Conservation (phyloP, 805 yeast species). For the Candida taoyuanica region DNA sequence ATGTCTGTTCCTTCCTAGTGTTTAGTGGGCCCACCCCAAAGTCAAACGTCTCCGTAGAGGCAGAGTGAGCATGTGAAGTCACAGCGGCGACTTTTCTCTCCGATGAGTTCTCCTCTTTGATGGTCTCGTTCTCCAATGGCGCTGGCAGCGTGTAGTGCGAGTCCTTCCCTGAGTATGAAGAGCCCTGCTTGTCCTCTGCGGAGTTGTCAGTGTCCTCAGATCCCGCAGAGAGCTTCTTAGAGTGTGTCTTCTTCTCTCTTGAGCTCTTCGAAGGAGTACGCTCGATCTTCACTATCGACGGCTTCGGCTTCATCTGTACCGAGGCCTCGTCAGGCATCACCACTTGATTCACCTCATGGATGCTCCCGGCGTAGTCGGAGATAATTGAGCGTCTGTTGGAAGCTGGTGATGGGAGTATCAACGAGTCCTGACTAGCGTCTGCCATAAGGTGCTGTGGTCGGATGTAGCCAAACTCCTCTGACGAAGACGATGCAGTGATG, state of each 20-base stretch:
- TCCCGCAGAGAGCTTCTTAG: slow-evolving; percentile 3
- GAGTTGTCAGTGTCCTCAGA: too few relatives aligned
- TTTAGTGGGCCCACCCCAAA: slow-evolving; percentile 21
- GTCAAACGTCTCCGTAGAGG: slow-evolving; percentile 21
- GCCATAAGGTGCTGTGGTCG: background rate
- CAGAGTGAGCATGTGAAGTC: slow-evolving; percentile 1
- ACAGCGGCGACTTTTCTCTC: slow-evolving; percentile 1
- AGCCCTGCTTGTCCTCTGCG: too few relatives aligned
- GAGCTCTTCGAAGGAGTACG: slow-evolving; percentile 11
- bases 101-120: background rate
- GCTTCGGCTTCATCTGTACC: slow-evolving; percentile 4
- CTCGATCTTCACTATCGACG: slow-evolving; percentile 20
- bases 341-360: slow-evolving; percentile 24
- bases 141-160: slow-evolving; percentile 6
- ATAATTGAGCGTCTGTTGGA: slow-evolving; percentile 22
- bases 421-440: background rate
- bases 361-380: slow-evolving; percentile 26
- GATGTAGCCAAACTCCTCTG: background rate
- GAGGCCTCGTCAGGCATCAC: slow-evolving; percentile 10
- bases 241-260: slow-evolving; percentile 2
- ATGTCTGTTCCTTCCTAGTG: slow-evolving; percentile 13
- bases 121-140: slow-evolving; percentile 1
- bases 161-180: slow-evolving; percentile 12
- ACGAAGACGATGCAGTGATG: background rate
- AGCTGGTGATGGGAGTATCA: slow-evolving; percentile 3